These are phyloP conservation scores for Yarrowia alimentaria DNA, from an alignment of 805 yeast species.

Conservation along the genomic window DNA sequence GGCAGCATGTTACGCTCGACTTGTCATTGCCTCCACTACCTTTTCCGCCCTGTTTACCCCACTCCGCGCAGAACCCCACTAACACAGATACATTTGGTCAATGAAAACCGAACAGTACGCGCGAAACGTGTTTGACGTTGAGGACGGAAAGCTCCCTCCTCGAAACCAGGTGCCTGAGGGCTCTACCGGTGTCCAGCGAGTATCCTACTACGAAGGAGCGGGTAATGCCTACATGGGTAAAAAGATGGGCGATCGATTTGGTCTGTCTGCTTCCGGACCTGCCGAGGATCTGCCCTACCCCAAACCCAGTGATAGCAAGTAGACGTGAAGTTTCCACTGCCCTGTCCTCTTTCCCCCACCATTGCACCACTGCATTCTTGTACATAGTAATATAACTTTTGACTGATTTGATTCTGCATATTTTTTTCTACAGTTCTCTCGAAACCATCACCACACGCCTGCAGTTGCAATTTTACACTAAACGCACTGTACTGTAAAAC, in stretches of 20 bases:
- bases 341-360: no score
- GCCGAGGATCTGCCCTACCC: conserved; percentile 7
- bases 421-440: no score
- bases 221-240: conserved; percentile 40
- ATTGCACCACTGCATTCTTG: no score
- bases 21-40: no score
- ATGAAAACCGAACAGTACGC: conserved; percentile 20
- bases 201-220: conserved; percentile 42
- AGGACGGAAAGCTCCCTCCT: conserved; percentile 34
- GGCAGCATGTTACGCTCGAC: no score
- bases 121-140: conserved; percentile 27
- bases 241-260: conserved; percentile 27
- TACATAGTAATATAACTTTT: no score
- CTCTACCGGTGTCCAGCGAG: conserved; percentile 33
- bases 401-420: no score
- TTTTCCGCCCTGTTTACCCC: no score
- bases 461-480: no score
- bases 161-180: conserved; percentile 30
- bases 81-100: conserved; percentile 25
- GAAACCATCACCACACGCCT: no score
- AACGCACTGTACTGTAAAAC: no score
- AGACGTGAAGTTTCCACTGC: no score
- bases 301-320: background rate
- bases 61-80: background rate
- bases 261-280: conserved; percentile 20